phyloP scores from a whole-genome alignment of 352 stramenopile species.

The Phytophthora lateralis region DNA sequence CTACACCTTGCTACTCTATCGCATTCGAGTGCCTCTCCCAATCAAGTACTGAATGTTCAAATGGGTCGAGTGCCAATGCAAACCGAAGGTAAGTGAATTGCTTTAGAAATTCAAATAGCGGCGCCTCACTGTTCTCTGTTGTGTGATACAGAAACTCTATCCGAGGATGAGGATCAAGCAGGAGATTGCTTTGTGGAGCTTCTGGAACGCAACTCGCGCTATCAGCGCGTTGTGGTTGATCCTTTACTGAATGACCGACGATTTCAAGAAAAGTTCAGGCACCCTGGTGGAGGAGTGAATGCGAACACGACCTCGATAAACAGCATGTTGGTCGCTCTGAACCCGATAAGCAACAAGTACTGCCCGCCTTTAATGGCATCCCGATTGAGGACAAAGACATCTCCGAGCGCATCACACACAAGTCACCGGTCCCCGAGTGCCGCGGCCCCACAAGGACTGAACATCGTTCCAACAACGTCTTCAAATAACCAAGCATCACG shows the following conservation, averaged over 20 bases:
- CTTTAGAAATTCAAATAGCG: background rate
- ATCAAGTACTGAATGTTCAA: slow-evolving; percentile 38
- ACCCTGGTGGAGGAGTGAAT: slow-evolving; percentile 24
- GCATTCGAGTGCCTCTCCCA: slow-evolving; percentile 11
- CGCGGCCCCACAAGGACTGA: slow-evolving; percentile 1
- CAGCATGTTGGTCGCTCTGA: slow-evolving; percentile 38
- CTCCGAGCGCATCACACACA: background rate
- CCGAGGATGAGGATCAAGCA: slow-evolving; percentile 35
- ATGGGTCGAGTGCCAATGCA: slow-evolving; percentile 39
- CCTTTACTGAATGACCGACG: slow-evolving; percentile 53
- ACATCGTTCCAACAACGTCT: background rate
- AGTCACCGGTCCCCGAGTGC: background rate
- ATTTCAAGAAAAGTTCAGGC: slow-evolving; percentile 73
- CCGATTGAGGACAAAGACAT: slow-evolving; percentile 34
- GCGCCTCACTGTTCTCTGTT: background rate
- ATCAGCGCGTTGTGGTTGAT: slow-evolving; percentile 60
- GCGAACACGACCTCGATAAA: slow-evolving; percentile 48
- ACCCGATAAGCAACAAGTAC: slow-evolving; percentile 59
- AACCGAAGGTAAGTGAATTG: slow-evolving; percentile 20
- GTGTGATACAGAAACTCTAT: slow-evolving; percentile 11
- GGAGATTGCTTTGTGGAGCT: slow-evolving; percentile 64
- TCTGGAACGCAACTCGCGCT: slow-evolving; percentile 50
- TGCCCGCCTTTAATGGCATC: slow-evolving; percentile 58
- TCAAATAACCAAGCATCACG: slow-evolving; percentile 14
- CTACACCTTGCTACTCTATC: slow-evolving; percentile 10